phyloP scores from a whole-genome alignment of 768 basidiomycete species.

The Termitomyces sp. region DNA sequence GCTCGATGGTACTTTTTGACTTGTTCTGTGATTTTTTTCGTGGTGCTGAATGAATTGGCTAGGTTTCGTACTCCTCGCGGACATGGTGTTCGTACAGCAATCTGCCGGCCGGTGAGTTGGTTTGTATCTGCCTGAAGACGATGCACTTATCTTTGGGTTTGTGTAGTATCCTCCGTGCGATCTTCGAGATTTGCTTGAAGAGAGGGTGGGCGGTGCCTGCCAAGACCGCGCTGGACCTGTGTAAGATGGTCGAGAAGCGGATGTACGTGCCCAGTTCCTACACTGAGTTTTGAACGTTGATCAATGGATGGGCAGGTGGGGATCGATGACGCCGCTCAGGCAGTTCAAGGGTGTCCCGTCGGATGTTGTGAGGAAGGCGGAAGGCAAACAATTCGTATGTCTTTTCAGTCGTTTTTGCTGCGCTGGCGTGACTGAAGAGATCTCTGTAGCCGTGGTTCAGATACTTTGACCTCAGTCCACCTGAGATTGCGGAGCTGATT shows the following conservation, averaged over 20 bases:
- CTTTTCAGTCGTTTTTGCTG: not conserved
- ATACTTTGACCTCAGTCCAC: constrained; percentile 88
- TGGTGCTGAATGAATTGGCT: not conserved
- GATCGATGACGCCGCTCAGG: constrained; percentile 93
- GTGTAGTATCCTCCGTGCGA: constrained; percentile 89
- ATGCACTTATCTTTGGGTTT: not conserved
- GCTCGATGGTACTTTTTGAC: constrained; percentile 57
- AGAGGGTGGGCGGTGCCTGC: constrained; percentile 97
- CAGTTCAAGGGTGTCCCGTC: constrained; percentile 91
- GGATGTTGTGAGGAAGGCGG: constrained; percentile 85
- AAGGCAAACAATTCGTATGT: constrained; percentile 94
- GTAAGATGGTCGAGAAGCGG: constrained; percentile 91
- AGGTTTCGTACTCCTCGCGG: constrained; percentile 83
- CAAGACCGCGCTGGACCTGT: constrained; percentile 84
- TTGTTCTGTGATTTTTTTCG: not conserved
- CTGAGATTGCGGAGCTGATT: constrained; percentile 93
- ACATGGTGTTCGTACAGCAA: constrained; percentile 97
- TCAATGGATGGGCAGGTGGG: constrained; percentile 60
- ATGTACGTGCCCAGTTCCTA: constrained; percentile 44
- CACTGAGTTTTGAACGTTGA: not conserved
- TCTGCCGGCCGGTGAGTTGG: constrained; percentile 78
- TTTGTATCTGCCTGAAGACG: not conserved
- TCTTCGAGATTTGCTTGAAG: constrained; percentile 97
- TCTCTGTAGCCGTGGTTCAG: constrained; percentile 43
- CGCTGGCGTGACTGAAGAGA: not conserved